Evolutionary conservation across 75 land plant genomes (phyloP), one percentile per base, ranked within the genome.

Genomic region (Pinus tabuliformis): DNA sequence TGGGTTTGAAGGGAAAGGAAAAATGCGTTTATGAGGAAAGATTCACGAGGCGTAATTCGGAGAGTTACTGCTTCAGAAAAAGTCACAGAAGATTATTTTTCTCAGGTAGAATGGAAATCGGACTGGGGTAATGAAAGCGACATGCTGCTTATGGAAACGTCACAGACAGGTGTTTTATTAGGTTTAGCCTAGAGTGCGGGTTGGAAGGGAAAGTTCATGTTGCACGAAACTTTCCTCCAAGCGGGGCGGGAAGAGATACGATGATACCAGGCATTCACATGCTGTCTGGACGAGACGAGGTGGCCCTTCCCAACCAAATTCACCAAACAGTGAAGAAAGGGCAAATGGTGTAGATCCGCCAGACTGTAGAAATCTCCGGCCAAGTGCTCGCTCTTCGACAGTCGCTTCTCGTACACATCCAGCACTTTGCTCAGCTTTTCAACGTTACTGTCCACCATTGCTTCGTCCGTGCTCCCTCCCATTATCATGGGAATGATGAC

Each of bases 221-320:
- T 33, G 3, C 17, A 2, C 2, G 68, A 33, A 18, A 81, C 71
- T 76, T 85, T 82, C 56, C 4, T 13, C 77, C 74, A 91, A 54
- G 91, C 75, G 2, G 87, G 87, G 64, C 93, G 79, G 2, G 84
- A 71, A 24, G 77, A 58, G 66, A 91, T 82, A 5, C 81, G 77
- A 16, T 80, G 68, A n/a, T 73, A 83, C 93, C 91, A 89, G 0
- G 85, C 84, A 49, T 26, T 79, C 5, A 91, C 87, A 78, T 83
- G 85, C 3, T 78, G 78, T 16, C 89, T 75, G 24, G 75, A 26
- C 0, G 77, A 72, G 73, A 91, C 24, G 20, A 83, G 28, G 3
- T 66, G 73, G 4, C 78, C 80, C 62, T 62, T 80, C 58, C 24
- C 22, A 5, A 39, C 72, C 6, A 18, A 70, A n/a, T 72, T 62